Base-by-base conservation (phyloP, 495 filamentous ascomycete species). In the Collariella sp. region DNA sequence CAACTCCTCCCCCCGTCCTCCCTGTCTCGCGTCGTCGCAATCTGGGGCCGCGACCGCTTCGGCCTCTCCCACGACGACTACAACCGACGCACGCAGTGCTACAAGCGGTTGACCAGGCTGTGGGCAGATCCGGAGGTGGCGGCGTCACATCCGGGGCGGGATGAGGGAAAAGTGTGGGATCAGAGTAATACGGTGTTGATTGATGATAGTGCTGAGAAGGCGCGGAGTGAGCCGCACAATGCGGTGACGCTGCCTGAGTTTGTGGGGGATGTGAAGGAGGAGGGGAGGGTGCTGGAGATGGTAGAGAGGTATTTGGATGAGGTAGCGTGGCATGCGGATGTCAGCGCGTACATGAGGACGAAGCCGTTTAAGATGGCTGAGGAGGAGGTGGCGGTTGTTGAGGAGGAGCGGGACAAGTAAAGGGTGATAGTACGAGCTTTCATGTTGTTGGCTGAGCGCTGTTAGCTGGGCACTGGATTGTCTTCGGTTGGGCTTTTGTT, bases 181-280 rank as follows among this genome's bases (percentile, higher is more conserved):
- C 91, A 95, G 68, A 73, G 70, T n/a, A 91, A 96, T 66, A 97
- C 93, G 0, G 71, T 98, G 29, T 72, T 98, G 12, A 83, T 97
- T 20, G 93, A 98, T 57, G 94, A 97, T 67, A 84, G 80, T 45
- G 63, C 63, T 11, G 70, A 86, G 55, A 98, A 97, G 72, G 93
- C 85, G 2, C 73, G 76, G 46, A 83, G 78, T 52, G 86, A 98
- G 65, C 94, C 94, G 0, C 82, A 78, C 70, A 98, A 97, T 54
- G 78, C 89, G 19, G 67, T 97, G 11, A 72, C 84, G 55, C 74
- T 97, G 33, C 84, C 88, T 0, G 89, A 93, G 62, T 96, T 91
- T 63, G 65, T 59, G 0, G 79, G 79, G 1, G 34, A 73, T n/a
- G 16, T 29, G 2, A 15, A 58, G 12, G 76, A 78, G 56, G 4